These are phyloP conservation scores for Wickerhamiella musiphila DNA, from an alignment of 805 yeast genomes.

Conservation along the genomic window DNA sequence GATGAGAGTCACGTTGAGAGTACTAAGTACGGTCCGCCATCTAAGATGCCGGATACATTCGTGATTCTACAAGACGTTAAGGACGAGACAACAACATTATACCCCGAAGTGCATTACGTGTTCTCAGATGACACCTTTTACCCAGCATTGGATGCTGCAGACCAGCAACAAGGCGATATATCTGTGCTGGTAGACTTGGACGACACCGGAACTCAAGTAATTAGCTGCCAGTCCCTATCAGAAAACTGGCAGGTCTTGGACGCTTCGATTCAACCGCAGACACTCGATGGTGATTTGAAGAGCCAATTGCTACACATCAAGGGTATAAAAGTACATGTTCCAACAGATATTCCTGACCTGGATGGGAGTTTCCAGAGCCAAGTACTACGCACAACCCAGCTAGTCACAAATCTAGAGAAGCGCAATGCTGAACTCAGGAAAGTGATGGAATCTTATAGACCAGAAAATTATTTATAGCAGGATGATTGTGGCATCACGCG, in stretches of 20 bases:
- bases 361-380: slow-evolving; percentile 8
- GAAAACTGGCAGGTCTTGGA: slow-evolving; percentile 23
- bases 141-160: slow-evolving; percentile 20
- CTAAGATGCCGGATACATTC: slow-evolving; percentile 80
- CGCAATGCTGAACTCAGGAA: slow-evolving; percentile 10
- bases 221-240: slow-evolving; percentile 20
- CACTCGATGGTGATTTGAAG: slow-evolving; percentile 9
- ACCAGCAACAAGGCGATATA: slow-evolving; percentile 18
- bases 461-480: too few species aligned
- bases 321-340: slow-evolving; percentile 10
- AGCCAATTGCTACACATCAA: slow-evolving; percentile 8
- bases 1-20: too few species aligned
- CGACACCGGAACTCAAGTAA: slow-evolving; percentile 18
- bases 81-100: slow-evolving; percentile 12
- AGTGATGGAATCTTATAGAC: slow-evolving; percentile 3
- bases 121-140: slow-evolving; percentile 23
- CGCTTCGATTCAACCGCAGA: slow-evolving; percentile 11
- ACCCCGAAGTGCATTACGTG: slow-evolving; percentile 24
- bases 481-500: too few species aligned
- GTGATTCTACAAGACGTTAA: slow-evolving; percentile 12
- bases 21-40: too few species aligned
- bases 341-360: slow-evolving; percentile 12
- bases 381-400: slow-evolving; percentile 6
- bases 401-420: slow-evolving; percentile 9
- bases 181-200: slow-evolving; percentile 24